Evolutionary conservation across 148 eudicot species (phyloP), one percentile per base, ranked within the genome.

Genomic region (Camellia lanceoleosa): DNA sequence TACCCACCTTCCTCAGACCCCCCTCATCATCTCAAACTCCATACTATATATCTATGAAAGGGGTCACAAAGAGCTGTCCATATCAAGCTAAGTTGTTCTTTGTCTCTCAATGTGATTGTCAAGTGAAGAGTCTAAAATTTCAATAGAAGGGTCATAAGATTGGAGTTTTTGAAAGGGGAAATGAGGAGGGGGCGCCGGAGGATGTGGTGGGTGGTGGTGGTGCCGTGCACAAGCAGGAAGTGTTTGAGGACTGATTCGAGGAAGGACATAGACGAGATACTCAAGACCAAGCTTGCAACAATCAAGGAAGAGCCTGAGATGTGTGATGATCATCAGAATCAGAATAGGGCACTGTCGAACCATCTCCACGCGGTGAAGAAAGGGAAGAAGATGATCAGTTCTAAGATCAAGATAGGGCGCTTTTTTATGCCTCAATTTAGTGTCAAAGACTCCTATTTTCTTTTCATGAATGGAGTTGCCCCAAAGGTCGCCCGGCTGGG

Each of bases 231-330:
- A 6, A 78, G 78, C 65, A 73, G 52, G 59, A 78, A 79, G 77
- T 13, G 38, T 52, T 78, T 78, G 78, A 78, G 81, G 58, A 82
- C 74, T 2, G 85, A 82, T 2, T 82, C 81, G 12, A 20, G 73
- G 41, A 78, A 78, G 61, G 85, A 67, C 20, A 78, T 82, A n/a
- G 78, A 82, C 30, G 81, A 82, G 52, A 82, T 82, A 61, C 71
- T 82, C 20, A 78, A 78, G 55, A 38, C 72, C 46, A 82, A 82
- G 85, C 85, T 82, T 7, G 51, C 81, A 11, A 78, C 85, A 0
- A 82, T 82, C 54, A 5, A 49, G 7, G 81, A 82, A 64, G 84
- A 82, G 51, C 74, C 58, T 58, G 52, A 60, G 11, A 11, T 4
- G 13, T 13, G 58, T 20, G 78, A 78, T 4, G 73, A 71, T 7